Evolutionary conservation across 2,329 filamentous ascomycete genomes (phyloP), one percentile per base, ranked within the genome.

Genomic region (Aspergillus tanneri): DNA sequence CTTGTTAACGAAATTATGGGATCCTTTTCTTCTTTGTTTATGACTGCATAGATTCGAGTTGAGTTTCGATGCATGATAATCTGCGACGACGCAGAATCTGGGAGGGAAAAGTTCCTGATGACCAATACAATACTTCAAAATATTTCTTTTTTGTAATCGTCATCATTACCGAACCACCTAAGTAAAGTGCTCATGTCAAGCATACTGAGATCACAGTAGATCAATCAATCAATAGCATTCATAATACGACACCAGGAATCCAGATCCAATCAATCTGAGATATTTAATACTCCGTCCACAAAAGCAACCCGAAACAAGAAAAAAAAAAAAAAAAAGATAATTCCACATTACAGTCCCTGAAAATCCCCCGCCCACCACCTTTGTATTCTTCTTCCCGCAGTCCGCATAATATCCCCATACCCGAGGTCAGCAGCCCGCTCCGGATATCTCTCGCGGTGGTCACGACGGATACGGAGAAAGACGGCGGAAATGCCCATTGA

Each of bases 401-500:
- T 44, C 23, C 58, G 54, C 27, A 67, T 28, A 12, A 73, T 54
- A 25, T 54, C 56, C 18, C 61, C 58, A 18, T 64, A 61, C 8
- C 60, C 58, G 28, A 69, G 62, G 39, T 70, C 64, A 8, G 62
- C 56, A 12, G 68, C 66, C 23, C 61, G 58, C 22, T 68, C 63
- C 4, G 69, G 72, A 35, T 68, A 61, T 55, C 74, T 72, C 54
- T 79, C 77, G 34, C 65, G 70, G 61, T 81, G 73, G 54, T 82
- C 79, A 10, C 78, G 72, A 47, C 73, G 76, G 54, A 82, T 78
- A n/a, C 78, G 74, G 16, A 77, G 65, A 18, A 72, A 63, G 10
- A 79, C 75, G n/a, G 79, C 77, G 7, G 74, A 72, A 8, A 75
- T 61, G 39, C 79, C 79, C 58, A 82, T 79, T 19, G 59, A 45